Evolutionary conservation across 2,329 filamentous ascomycete species (phyloP), one percentile per base, ranked within the genome.

Genomic region (Plectosphaerella cucumerina): DNA sequence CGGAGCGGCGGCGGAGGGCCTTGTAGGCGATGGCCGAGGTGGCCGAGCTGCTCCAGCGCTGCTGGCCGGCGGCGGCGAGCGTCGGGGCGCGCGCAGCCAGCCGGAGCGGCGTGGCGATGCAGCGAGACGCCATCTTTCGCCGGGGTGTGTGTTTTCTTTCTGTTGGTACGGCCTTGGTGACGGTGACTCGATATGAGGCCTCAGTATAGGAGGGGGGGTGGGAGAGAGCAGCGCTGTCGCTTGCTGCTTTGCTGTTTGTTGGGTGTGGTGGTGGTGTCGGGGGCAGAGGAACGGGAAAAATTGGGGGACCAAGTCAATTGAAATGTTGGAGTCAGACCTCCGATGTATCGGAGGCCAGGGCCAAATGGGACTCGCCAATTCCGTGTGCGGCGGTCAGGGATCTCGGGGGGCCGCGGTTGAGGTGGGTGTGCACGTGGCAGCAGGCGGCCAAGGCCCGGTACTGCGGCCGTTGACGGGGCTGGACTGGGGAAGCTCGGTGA

Each of bases 1-100:
- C 87, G 54, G 93, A 89, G 58, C 93, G 90, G 63, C 91, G 89
- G 67, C 96, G 93, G 56, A 97, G 82, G 52, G 93, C 90, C 79
- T 99, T 99, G 84, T 97, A 97, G 64, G 92, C 92, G 57, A 97
- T 84, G 56, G 94, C 93, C 50, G 91, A 94, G 59, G 93, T 97
- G 50, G 92, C 96, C 58, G 84, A 88, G 66, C 73, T 84, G 70
- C 67, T 77, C 45, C 43, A 58, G 55, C 47, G 59, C 51, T 43
- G 57, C 55, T n/a, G 56, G 39, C 39, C 39, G 44, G 48, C 50
- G 50, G 53, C 53, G 35, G 50, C 54, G 54, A 44, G 57, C 54
- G 18, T 42, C 39, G 39, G 39, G 18, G 39, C 39, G 15, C 39
- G 60, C 45, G 63, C 59, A 48, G 62, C 61, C 64, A 67, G 66